Evolutionary conservation across 805 yeast species (phyloP).

Genomic region (Metschnikowia dekortorum): DNA sequence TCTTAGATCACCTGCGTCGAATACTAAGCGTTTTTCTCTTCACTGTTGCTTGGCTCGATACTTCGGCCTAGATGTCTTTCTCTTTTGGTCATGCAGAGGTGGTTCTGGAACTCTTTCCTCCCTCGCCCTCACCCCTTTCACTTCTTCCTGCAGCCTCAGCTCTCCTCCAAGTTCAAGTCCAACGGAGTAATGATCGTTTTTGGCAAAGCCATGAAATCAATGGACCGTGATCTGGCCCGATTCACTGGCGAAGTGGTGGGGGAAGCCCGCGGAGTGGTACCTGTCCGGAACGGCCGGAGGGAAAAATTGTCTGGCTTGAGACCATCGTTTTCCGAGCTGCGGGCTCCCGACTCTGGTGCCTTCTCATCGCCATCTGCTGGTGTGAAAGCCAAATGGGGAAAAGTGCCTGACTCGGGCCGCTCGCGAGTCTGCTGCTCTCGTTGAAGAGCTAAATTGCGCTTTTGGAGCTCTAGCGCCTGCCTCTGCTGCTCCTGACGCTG

Average conservation of each 20-base stretch:
- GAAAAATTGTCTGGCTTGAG: constrained; percentile 27
- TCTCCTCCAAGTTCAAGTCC: not conserved
- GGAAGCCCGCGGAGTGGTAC: constrained; percentile 36
- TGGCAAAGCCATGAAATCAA: constrained; percentile 3
- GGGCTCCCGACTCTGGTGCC: not conserved
- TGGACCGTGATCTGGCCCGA: constrained; percentile 15
- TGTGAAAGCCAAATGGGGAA: not conserved
- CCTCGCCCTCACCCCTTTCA: too few species aligned
- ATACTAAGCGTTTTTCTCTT: too few species aligned
- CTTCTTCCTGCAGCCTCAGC: not conserved
- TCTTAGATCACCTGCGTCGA: too few species aligned
- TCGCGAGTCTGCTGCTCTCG: not conserved
- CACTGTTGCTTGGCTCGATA: too few species aligned
- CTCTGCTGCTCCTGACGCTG: constrained; percentile 31
- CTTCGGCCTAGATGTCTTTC: too few species aligned
- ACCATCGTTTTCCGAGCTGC: not conserved
- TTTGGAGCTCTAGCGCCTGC: constrained; percentile 1
- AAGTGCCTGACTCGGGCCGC: not conserved
- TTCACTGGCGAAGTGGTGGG: constrained; percentile 36
- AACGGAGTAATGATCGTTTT: constrained; percentile 1
- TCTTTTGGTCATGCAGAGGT: not conserved
- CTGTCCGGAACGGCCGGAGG: constrained; percentile 40
- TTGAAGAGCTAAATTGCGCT: constrained; percentile 1
- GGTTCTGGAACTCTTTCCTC: too few species aligned
- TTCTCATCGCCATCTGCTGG: not conserved